A percentile compares a stretch with the other conserved stretches of the same genome.
phyloP scores from a whole-genome alignment of 2,329 filamentous ascomycete species.

The Fusarium sororula region DNA sequence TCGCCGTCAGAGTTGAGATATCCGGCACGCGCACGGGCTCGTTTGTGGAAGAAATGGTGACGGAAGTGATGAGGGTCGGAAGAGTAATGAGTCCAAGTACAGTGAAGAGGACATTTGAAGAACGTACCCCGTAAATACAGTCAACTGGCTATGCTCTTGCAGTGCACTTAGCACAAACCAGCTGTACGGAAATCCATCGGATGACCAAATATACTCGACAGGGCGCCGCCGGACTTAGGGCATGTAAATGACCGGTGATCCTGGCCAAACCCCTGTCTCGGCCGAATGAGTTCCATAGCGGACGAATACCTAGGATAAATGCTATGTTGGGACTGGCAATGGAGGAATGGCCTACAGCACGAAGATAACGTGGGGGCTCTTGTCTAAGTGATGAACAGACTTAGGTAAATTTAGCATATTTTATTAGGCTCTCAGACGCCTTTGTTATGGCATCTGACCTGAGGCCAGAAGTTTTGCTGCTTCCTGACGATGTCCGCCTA shows the following conservation, averaged over 20 bases:
- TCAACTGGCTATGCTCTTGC: not conserved
- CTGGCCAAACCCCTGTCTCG: not conserved
- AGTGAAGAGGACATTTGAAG: not conserved
- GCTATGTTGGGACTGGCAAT: no score
- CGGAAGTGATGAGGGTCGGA: no score
- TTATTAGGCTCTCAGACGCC: fast-evolving
- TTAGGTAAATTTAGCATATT: fast-evolving
- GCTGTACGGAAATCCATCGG: no score
- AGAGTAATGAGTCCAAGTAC: no score
- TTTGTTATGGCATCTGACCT: not conserved
- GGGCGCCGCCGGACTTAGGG: not conserved
- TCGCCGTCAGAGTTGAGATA: not conserved
- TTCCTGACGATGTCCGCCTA: not conserved
- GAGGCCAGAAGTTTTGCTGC: not conserved
- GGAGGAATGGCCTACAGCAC: not conserved
- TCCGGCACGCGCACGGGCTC: not conserved
- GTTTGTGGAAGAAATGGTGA: not conserved
- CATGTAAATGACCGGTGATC: not conserved
- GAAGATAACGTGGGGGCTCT: not conserved
- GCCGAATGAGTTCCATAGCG: not conserved
- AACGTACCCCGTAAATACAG: no score
- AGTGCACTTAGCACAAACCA: no score
- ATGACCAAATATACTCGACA: not conserved
- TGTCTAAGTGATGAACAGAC: not conserved
- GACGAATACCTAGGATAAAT: fast-evolving